A percentile compares a stretch with the other conserved stretches of the same genome.
Conservation (phyloP, 139 green algal genomes). For the Closterium sp. region DNA sequence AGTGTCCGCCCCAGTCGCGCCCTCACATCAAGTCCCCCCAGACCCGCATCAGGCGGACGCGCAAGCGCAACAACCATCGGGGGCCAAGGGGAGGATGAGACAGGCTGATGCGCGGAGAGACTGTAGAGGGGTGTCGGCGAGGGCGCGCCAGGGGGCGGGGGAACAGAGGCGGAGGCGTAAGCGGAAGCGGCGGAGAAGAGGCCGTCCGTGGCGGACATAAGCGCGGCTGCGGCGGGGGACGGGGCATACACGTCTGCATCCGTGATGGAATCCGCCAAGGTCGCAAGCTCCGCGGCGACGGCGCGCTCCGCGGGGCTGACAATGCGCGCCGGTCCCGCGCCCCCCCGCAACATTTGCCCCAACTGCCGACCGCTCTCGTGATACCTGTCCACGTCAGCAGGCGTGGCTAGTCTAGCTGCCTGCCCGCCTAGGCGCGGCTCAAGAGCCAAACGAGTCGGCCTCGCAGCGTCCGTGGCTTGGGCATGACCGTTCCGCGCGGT, state of each 20-base stretch:
- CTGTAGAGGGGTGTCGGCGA: not conserved
- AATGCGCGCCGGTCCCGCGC: not conserved
- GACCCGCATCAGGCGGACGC: not conserved
- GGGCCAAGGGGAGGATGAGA: not conserved
- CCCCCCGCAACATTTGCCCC: not conserved
- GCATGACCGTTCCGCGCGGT: not conserved
- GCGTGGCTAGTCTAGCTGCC: not conserved
- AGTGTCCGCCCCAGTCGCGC: not conserved
- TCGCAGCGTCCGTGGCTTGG: not conserved
- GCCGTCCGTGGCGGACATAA: not conserved
- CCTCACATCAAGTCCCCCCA: not conserved
- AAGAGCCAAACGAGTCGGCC: not conserved
- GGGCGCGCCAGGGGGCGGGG: too few relatives aligned
- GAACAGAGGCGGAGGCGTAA: not conserved
- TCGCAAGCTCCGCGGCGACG: not conserved
- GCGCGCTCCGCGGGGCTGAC: not conserved
- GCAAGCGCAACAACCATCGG: not conserved
- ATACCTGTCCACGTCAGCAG: not conserved
- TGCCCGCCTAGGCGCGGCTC: not conserved
- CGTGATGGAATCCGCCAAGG: not conserved
- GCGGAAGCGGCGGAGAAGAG: not conserved
- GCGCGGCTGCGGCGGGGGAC: not conserved
- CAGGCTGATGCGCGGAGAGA: not conserved
- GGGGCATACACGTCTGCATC: not conserved
- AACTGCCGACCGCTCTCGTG: not conserved